These are phyloP conservation scores for Magnusiomyces paraingens DNA, from an alignment of 1,139 yeast genomes.

Conservation along the genomic window DNA sequence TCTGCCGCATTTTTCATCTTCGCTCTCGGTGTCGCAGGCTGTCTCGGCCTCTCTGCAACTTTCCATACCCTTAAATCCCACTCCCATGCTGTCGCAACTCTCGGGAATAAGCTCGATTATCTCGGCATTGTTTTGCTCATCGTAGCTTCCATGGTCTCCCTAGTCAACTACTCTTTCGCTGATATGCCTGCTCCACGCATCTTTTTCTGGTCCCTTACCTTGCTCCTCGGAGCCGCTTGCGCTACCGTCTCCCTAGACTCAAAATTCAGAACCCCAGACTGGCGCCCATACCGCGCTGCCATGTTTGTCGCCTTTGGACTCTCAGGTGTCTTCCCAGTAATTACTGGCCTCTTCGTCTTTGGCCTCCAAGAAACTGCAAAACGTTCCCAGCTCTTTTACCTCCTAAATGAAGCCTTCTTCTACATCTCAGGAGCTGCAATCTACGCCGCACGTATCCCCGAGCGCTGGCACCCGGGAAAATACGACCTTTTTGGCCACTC, in stretches of 20 bases:
- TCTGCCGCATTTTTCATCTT: constrained; percentile 2
- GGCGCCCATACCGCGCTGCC: constrained; percentile 70
- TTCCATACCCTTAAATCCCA: constrained; percentile 78
- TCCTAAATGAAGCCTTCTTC: constrained; percentile 46
- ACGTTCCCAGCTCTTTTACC: neutral
- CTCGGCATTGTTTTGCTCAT: constrained; percentile 78
- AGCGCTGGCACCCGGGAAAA: constrained; percentile 55
- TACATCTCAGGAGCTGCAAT: constrained; percentile 74
- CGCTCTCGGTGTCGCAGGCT: constrained; percentile 24
- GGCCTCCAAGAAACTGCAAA: neutral
- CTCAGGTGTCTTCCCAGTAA: constrained; percentile 42
- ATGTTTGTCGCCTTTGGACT: constrained; percentile 80
- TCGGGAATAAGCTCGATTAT: constrained; percentile 81
- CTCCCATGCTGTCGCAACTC: constrained; percentile 50
- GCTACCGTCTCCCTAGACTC: constrained; percentile 58
- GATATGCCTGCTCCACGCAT: constrained; percentile 42
- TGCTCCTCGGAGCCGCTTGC: constrained; percentile 54
- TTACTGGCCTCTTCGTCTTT: neutral
- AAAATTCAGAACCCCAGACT: constrained; percentile 57
- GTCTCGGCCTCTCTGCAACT: constrained; percentile 66
- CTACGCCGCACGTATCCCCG: constrained; percentile 77
- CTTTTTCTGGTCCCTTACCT: constrained; percentile 45
- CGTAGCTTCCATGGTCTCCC: constrained; percentile 65
- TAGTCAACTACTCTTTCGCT: constrained; percentile 59
- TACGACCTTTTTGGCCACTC: constrained; percentile 77